Evolutionary conservation across 164 flowering plant species (phyloP), one percentile per base, ranked within the genome.

Genomic region (Stephania yunnanensis): DNA sequence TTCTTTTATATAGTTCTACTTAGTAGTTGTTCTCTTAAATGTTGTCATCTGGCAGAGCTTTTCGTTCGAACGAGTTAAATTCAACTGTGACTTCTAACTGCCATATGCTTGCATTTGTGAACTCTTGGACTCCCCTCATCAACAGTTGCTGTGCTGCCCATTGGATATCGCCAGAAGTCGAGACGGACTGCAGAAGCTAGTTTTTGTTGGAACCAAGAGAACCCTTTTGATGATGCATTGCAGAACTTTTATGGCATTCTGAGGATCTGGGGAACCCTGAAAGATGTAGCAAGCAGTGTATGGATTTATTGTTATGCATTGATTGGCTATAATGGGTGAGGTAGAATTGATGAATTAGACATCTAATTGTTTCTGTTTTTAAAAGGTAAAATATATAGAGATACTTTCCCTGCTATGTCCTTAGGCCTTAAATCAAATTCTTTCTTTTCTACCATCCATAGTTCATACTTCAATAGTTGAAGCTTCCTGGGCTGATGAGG

Each of bases 41-140:
- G 3, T 61, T 53, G n/a, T 61, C 29, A 50, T 68, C 52, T 52
- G 44, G 71, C 75, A 71, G 75, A 76, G 68, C 20, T 71, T 63
- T 46, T 36, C 20, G 70, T 48, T 64, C 50, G 48, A 8, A 66
- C 71, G 36, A 61, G 42, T 66, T 71, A 19, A 19, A 36, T n/a
- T 46, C 66, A 46, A 20, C 66, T 25, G 70, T 25, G 63, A 20
- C 61, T 73, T 46, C 44, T 73, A 64, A 19, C n/a, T 13, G 10
- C 48, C 70, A 13, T 10, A n/a, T 46, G 20, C 67, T 73, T 65
- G 44, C 30, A 17, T 13, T 53, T 25, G 5, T 66, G 69, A 29
- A 66, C 69, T 66, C 30, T 25, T 22, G 68, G 68, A 65, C 31
- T 65, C 7, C 13, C 68, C 31, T 58, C 4, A 22, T 22, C 31